These are phyloP conservation scores for Acorus gramineus DNA, from an alignment of 106 monocot genomes.

Conservation along the genomic window DNA sequence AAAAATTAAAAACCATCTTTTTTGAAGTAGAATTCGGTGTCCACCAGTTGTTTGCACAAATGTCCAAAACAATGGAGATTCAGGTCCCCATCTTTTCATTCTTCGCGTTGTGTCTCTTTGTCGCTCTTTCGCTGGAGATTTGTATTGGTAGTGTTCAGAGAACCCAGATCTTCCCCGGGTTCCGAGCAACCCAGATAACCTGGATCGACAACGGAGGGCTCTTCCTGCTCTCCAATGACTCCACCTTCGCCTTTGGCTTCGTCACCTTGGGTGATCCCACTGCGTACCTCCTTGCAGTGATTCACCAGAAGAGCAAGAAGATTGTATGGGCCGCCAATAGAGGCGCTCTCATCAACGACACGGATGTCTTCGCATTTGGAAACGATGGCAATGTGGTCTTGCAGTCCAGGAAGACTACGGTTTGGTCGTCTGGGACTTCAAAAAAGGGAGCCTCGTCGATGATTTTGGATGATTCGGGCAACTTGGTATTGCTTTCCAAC, in stretches of 20 bases:
- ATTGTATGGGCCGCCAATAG: constrained; percentile 71
- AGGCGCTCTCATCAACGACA: constrained; percentile 24
- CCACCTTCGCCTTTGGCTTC: constrained; percentile 65
- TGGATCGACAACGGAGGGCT: constrained; percentile 66
- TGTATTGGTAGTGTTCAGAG: constrained; percentile 27
- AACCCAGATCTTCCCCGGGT: constrained; percentile 20
- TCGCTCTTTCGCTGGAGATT: not conserved
- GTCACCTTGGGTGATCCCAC: constrained; percentile 14
- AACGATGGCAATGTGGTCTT: constrained; percentile 40
- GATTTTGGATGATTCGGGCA: constrained; percentile 40
- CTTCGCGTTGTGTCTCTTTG: not conserved
- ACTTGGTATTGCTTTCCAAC: constrained; percentile 30
- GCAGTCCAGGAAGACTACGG: constrained; percentile 9
- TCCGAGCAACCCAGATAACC: constrained; percentile 39
- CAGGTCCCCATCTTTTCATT: too few species aligned
- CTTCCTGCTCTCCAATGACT: constrained; percentile 52
- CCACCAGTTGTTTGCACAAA: too few species aligned
- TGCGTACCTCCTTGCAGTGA: constrained; percentile 22
- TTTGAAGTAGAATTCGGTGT: too few species aligned
- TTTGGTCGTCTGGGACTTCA: constrained; percentile 60
- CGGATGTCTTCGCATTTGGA: constrained; percentile 47
- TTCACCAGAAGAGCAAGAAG: constrained; percentile 14
- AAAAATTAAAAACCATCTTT: too few species aligned
- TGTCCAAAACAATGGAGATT: too few species aligned
- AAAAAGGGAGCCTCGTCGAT: constrained; percentile 26